A percentile compares a stretch with the other conserved stretches of the same genome.
Evolutionary conservation across 116 monocot species (phyloP).

Genomic region (Phalaenopsis hybrid): DNA sequence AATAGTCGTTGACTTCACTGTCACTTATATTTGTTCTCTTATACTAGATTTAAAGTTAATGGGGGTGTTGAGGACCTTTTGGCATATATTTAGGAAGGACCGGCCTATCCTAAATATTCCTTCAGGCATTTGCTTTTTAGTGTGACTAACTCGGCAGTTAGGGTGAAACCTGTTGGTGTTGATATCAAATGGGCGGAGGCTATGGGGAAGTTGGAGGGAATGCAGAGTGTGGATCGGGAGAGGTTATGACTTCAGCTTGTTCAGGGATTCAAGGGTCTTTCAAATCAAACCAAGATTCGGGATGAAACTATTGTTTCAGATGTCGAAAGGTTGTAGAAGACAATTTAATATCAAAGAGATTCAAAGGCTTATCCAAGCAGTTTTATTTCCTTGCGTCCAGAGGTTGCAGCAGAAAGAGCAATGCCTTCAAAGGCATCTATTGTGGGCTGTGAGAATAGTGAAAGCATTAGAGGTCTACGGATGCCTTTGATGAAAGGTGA

Average conservation of each 20-base stretch:
- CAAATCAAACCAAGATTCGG: constrained; percentile 74
- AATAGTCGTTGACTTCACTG: too few species aligned
- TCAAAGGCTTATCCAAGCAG: constrained; percentile 78
- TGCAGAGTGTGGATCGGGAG: too few species aligned
- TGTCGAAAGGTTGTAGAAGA: constrained; percentile 59
- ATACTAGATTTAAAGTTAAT: too few species aligned
- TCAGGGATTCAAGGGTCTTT: constrained; percentile 89
- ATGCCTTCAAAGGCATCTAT: constrained; percentile 64
- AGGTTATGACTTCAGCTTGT: constrained; percentile 20
- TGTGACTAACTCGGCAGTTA: constrained; percentile 65
- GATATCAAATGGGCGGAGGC: too few species aligned
- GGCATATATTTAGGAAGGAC: constrained; percentile 15
- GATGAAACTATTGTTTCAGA: constrained; percentile 90
- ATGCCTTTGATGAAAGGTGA: constrained; percentile 71
- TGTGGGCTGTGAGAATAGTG: constrained; percentile 88
- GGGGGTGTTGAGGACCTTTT: too few species aligned
- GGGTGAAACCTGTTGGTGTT: constrained; percentile 47
- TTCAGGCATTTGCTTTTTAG: constrained; percentile 89
- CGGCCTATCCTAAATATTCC: constrained; percentile 67
- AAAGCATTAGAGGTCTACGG: constrained; percentile 71
- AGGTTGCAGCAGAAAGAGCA: constrained; percentile 71
- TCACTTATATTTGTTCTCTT: too few species aligned
- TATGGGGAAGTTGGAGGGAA: too few species aligned
- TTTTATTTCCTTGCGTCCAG: constrained; percentile 67
- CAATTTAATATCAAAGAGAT: constrained; percentile 88